Evolutionary conservation across 1,284 basidiomycete species (phyloP).

Genomic region (Cryptococcus sp.): DNA sequence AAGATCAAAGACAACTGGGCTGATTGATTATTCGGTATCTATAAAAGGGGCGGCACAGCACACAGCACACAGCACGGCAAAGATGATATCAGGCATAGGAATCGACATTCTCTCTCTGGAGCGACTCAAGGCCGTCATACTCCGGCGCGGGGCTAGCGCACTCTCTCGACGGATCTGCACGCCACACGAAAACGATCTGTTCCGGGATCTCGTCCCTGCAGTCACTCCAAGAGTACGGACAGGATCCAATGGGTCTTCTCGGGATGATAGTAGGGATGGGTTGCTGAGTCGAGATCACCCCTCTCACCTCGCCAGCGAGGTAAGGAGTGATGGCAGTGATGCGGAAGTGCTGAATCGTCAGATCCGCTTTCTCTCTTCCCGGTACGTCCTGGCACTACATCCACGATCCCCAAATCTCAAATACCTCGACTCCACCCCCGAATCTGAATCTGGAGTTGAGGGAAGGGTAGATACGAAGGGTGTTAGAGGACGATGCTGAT

Average conservation of each 20-base stretch:
- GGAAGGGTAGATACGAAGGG: background rate
- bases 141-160: constrained; percentile 67
- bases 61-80: too few relatives aligned
- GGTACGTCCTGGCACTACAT: constrained; percentile 10
- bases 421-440: background rate
- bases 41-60: background rate
- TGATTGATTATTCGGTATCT: background rate
- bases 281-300: background rate
- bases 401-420: background rate
- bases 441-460: background rate
- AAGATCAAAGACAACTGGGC: too few relatives aligned
- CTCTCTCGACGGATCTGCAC: constrained; percentile 55
- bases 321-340: background rate
- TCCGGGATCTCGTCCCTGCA: constrained; percentile 6
- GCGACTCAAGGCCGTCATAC: constrained; percentile 63
- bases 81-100: constrained; percentile 69
- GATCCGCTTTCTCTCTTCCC: constrained; percentile 22
- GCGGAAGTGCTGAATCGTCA: constrained; percentile 9
- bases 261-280: constrained; percentile 1
- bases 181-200: constrained; percentile 52
- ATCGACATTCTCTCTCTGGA: constrained; percentile 73
- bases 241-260: background rate
- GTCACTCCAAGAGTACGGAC: too few relatives aligned
- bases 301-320: too few relatives aligned
- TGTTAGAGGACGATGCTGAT: too few relatives aligned